Conservation (phyloP, 257 asterid genomes). For the Sherardia arvensis region DNA sequence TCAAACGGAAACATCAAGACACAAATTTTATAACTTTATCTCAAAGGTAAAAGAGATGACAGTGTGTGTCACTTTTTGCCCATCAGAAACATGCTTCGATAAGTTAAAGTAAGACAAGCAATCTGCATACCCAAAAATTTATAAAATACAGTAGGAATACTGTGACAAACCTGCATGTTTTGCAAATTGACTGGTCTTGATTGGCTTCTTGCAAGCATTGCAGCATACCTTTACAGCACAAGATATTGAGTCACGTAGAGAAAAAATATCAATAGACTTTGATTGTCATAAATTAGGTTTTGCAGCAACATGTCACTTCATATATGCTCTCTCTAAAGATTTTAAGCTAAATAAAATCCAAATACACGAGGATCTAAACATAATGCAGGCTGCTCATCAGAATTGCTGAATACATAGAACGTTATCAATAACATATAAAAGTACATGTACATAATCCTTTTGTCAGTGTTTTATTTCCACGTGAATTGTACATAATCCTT, state of each 20-base stretch:
- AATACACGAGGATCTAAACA: not conserved
- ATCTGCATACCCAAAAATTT: not conserved
- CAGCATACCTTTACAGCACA: slow-evolving; percentile 67
- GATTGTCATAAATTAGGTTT: slow-evolving; percentile 2
- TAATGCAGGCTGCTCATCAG: not conserved
- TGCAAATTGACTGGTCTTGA: slow-evolving; percentile 74
- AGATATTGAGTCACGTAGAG: slow-evolving; percentile 1
- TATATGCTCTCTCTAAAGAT: slow-evolving; percentile 5
- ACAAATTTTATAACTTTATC: not conserved
- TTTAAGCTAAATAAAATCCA: not conserved
- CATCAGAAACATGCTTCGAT: not conserved
- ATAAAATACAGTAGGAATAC: not conserved
- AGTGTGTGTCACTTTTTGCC: not conserved
- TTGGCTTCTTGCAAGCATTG: slow-evolving; percentile 89
- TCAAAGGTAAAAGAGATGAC: not conserved
- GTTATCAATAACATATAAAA: not conserved
- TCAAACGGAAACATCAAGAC: not conserved
- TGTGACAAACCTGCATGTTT: slow-evolving; percentile 59
- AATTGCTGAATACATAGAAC: not conserved
- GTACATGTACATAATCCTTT: no score
- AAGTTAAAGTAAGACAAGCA: not conserved
- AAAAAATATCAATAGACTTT: slow-evolving; percentile 1
- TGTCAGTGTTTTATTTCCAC: no score
- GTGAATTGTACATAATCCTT: not conserved
- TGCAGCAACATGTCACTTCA: not conserved